These are phyloP conservation scores for Panicum miliaceum DNA, from an alignment of 176 grass and related monocot species.

Conservation along the genomic window DNA sequence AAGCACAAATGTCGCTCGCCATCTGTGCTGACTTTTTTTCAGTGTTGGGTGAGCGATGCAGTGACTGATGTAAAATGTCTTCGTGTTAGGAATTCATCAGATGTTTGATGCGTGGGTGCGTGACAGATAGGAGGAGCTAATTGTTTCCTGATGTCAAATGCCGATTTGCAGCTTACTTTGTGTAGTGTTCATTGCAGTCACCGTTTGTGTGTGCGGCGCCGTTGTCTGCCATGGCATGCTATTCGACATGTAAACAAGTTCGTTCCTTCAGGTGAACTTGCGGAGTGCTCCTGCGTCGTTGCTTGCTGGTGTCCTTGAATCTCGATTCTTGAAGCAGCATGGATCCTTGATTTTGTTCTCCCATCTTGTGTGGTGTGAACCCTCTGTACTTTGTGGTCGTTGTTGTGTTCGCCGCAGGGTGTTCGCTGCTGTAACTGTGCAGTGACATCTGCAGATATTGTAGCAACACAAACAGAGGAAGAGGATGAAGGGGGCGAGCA, in stretches of 20 bases:
- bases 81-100: conserved; percentile 29
- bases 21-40: conserved; percentile 41
- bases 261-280: not conserved
- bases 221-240: not conserved
- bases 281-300: not conserved
- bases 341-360: not conserved
- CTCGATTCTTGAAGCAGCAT: not conserved
- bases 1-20: not conserved
- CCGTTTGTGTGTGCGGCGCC: not conserved
- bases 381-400: not conserved
- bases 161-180: not conserved
- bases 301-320: not conserved
- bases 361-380: not conserved
- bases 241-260: not conserved
- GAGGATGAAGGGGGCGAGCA: not conserved
- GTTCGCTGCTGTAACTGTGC: not conserved
- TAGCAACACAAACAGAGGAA: no score
- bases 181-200: not conserved
- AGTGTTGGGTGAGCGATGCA: not conserved
- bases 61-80: conserved; percentile 25
- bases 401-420: not conserved
- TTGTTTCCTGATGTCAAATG: conserved; percentile 26
- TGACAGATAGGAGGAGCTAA: conserved; percentile 29
- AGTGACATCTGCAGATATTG: not conserved
- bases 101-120: conserved; percentile 11